Conservation (phyloP, 768 basidiomycete species). For the Rhodosporidiobolus odoratus region DNA sequence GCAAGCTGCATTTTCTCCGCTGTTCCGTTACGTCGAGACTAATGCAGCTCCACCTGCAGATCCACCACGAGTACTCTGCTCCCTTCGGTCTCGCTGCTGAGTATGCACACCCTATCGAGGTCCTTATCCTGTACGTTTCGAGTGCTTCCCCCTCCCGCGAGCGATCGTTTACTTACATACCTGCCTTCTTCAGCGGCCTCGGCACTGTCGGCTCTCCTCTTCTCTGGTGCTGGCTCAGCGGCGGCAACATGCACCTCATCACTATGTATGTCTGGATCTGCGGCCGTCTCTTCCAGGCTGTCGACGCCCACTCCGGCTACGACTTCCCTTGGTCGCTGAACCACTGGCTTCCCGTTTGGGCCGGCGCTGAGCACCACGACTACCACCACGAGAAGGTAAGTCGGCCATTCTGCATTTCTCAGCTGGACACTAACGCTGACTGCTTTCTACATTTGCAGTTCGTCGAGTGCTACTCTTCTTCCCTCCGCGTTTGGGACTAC, state of each 20-base stretch:
- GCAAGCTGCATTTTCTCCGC: background rate
- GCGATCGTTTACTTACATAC: background rate
- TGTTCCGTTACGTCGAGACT: background rate
- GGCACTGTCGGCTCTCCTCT: slow-evolving; percentile 87
- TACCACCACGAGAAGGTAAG: slow-evolving; percentile 59
- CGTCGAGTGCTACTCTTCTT: slow-evolving; percentile 55
- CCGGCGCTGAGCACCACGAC: slow-evolving; percentile 53
- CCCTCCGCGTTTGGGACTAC: slow-evolving; percentile 55
- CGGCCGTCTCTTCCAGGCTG: slow-evolving; percentile 89
- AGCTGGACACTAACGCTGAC: no score
- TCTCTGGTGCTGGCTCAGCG: slow-evolving; percentile 55
- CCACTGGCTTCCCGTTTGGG: slow-evolving; percentile 90
- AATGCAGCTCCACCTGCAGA: background rate
- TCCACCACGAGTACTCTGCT: slow-evolving; percentile 95
- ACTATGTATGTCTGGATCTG: slow-evolving; percentile 92
- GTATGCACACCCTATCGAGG: slow-evolving; percentile 95
- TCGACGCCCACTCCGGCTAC: slow-evolving; percentile 95
- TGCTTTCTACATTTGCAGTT: slow-evolving; percentile 61
- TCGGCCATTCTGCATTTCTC: background rate
- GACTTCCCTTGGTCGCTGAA: slow-evolving; percentile 98
- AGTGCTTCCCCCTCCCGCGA: background rate
- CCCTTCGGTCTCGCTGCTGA: slow-evolving; percentile 97
- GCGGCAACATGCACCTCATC: slow-evolving; percentile 66
- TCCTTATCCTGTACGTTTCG: slow-evolving; percentile 65
- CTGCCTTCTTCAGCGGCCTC: slow-evolving; percentile 52